Conservation (phyloP, 305 asterid species). For the Fraxinus greggii region DNA sequence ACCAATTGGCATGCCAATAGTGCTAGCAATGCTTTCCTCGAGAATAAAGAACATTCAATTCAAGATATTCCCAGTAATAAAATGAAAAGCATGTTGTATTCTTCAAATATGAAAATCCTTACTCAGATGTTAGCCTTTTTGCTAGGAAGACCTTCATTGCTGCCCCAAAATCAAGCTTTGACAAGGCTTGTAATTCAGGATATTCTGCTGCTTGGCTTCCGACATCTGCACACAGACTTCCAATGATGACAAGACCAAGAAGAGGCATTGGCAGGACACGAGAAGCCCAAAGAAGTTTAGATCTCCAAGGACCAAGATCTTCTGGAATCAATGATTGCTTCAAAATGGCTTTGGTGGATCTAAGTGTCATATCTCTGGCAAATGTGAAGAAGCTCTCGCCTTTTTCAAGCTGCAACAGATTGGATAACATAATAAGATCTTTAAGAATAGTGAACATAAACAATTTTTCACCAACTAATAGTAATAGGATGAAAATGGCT, state of each 20-base stretch:
- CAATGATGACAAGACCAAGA: conserved; percentile 83
- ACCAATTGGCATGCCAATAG: neutral
- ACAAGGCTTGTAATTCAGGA: conserved; percentile 88
- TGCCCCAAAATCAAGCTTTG: conserved; percentile 87
- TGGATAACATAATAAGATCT: conserved; percentile 10
- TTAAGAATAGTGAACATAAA: conserved; percentile 3
- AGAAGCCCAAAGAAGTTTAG: conserved; percentile 90
- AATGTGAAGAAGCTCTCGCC: conserved; percentile 96
- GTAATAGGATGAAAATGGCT: neutral
- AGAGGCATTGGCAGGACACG: conserved; percentile 97
- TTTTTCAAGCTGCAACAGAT: conserved; percentile 65
- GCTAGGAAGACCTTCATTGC: conserved; percentile 96
- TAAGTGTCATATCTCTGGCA: conserved; percentile 90
- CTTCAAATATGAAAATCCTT: conserved; percentile 32
- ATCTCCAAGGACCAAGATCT: conserved; percentile 90
- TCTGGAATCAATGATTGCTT: conserved; percentile 57
- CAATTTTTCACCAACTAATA: neutral
- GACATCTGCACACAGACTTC: conserved; percentile 74
- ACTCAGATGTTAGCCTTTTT: conserved; percentile 94
- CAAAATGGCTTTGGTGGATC: conserved; percentile 80
- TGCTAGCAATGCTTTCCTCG: neutral
- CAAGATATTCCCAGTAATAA: neutral
- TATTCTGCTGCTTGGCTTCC: conserved; percentile 56
- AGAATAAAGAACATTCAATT: neutral
- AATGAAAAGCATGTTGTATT: neutral